Percentiles rank a stretch among this genome's conserved stretches.
phyloP scores from a whole-genome alignment of 73 alveolate species.

The Paramecium sexaurelia region DNA sequence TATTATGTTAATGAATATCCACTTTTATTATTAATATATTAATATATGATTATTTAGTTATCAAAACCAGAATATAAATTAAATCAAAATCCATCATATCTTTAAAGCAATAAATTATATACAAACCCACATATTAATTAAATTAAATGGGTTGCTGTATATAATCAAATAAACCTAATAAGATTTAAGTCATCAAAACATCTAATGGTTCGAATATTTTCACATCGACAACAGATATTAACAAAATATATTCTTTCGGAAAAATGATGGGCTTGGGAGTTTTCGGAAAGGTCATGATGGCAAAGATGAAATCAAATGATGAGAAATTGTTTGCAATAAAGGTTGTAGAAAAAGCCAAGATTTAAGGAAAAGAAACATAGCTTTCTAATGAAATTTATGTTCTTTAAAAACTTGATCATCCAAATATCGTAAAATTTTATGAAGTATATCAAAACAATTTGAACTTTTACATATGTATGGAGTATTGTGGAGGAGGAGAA shows the following conservation, averaged over 20 bases:
- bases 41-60: neutral
- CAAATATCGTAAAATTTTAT: constrained; percentile 74
- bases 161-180: neutral
- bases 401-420: constrained; percentile 73
- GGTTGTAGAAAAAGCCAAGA: constrained; percentile 49
- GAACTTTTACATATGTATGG: constrained; percentile 71
- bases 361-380: constrained; percentile 38
- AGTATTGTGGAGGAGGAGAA: constrained; percentile 77
- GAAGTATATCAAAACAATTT: constrained; percentile 68
- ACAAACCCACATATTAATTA: neutral
- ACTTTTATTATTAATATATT: neutral
- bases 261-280: constrained; percentile 4
- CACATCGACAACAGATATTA: constrained; percentile 41
- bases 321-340: constrained; percentile 57
- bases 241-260: constrained; percentile 6
- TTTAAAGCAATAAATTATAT: neutral
- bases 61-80: neutral
- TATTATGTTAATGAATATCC: neutral
- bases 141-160: constrained; percentile 55
- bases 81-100: neutral
- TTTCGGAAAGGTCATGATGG: constrained; percentile 41
- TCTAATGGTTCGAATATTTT: neutral
- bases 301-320: constrained; percentile 22
- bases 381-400: constrained; percentile 64
- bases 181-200: neutral